Base-by-base conservation (phyloP, 1,284 basidiomycete genomes). In the Ganoderma meredithae region DNA sequence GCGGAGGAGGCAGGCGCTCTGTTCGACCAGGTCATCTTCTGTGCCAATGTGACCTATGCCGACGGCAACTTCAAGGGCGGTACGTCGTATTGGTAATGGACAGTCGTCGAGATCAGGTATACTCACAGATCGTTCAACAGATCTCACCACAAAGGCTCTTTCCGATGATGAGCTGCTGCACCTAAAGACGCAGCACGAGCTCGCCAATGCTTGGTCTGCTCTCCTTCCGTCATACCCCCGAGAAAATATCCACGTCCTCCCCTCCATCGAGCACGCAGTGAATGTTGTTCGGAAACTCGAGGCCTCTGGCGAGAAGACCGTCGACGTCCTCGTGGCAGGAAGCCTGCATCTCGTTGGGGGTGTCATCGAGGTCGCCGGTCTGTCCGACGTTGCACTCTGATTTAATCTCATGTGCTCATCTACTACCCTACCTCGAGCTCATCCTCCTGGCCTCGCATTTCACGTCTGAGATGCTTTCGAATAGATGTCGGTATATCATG, bases 341-440 rank as follows among this genome's bases (percentile, higher is more conserved):
- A 98, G 96, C 80, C 80, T 99, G 73, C 97, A 98, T 81, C 86
- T 99, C 17, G 92, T 99, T 7, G 98, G 98, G 27, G 98, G 98
- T 1, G 85, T 97, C 10, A 95, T 99, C 76, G 96, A 97, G 76
- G 95, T 95, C 4, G 93, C 95, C 9, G 90, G 88, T 27, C 79
- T 98, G 68, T 88, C 90, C 65, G 85, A 88, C 22, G 81, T 86
- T 62, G 90, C 90, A 13, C 80, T 94, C 36, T 80, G 60, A 73
- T 39, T 43, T 80, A 58, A 72, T 39, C 36, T 27, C 36, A 19
- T 39, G 55, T 17, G 22, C 47, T 13, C 10, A 12, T 12, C 22
- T 52, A 13, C 22, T 13, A 19, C 9, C 47, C 13, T 52, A 53
- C 33, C 7, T 39, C n/a, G 44, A 40, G 31, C 19, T 44, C 44